A percentile compares a stretch with the other conserved stretches of the same genome.
These are phyloP conservation scores for Haplosporangium sp. DNA, from an alignment of 371 early-diverging fungal genomes.

Conservation along the genomic window DNA sequence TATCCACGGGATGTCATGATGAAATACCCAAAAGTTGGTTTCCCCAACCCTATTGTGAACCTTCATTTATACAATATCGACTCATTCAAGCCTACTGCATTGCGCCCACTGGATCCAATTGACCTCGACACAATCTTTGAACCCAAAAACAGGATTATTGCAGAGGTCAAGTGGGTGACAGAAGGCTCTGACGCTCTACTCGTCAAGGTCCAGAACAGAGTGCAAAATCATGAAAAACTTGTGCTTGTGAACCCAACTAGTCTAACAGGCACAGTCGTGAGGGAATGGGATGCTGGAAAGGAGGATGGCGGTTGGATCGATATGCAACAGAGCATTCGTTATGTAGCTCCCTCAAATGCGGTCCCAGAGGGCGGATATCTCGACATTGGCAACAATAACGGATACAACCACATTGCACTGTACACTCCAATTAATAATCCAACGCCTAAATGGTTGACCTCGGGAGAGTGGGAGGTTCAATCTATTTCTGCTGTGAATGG, in stretches of 20 bases:
- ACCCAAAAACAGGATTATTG: constrained; percentile 80
- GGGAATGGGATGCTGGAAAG: constrained; percentile 64
- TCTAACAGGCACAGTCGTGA: constrained; percentile 57
- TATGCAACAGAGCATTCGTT: constrained; percentile 63
- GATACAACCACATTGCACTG: constrained; percentile 87
- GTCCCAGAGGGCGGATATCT: constrained; percentile 74
- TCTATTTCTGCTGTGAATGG: constrained; percentile 72
- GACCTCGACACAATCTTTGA: constrained; percentile 60
- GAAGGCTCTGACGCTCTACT: constrained; percentile 68
- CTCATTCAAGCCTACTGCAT: constrained; percentile 30
- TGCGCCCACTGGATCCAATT: constrained; percentile 30
- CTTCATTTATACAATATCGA: constrained; percentile 73
- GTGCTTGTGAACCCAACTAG: constrained; percentile 60
- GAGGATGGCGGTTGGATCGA: constrained; percentile 84
- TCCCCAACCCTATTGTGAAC: constrained; percentile 85
- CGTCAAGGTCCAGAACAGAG: constrained; percentile 88
- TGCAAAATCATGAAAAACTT: constrained; percentile 84
- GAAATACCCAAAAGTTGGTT: constrained; percentile 93
- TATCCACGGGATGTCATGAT: constrained; percentile 82
- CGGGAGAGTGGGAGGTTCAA: constrained; percentile 88
- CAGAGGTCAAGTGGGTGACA: constrained; percentile 87
- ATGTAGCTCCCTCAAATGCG: constrained; percentile 56
- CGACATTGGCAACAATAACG: constrained; percentile 83
- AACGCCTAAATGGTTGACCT: constrained; percentile 82
- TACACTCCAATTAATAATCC: constrained; percentile 63